phyloP scores from a whole-genome alignment of 176 grass and related monocot species.

The Coix lacrymajobi region DNA sequence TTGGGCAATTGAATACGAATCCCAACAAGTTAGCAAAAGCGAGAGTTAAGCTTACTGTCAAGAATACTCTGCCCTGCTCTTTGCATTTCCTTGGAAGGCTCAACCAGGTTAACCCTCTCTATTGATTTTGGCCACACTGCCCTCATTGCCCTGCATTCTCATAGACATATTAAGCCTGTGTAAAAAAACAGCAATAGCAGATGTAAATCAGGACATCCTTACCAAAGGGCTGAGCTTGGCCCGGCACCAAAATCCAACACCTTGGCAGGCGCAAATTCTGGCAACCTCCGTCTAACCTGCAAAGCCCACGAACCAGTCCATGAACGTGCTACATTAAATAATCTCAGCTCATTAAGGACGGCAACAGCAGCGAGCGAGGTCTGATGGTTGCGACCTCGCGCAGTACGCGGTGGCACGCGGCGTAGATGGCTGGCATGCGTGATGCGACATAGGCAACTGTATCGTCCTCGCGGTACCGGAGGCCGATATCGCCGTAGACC shows the following conservation, averaged over 20 bases:
- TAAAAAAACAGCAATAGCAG: not conserved
- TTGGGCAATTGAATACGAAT: constrained; percentile 3
- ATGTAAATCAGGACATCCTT: not conserved
- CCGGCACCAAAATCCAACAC: constrained; percentile 93
- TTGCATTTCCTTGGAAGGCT: constrained; percentile 98
- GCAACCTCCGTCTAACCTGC: constrained; percentile 64
- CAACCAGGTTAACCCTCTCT: constrained; percentile 79
- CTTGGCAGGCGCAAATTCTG: constrained; percentile 65
- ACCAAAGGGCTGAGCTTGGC: constrained; percentile 96
- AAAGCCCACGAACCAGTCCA: not conserved
- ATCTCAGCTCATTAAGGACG: not conserved
- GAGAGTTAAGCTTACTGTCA: constrained; percentile 52
- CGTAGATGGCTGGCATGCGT: constrained; percentile 84
- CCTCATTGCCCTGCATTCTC: constrained; percentile 74
- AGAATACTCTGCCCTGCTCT: constrained; percentile 88
- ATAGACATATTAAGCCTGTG: constrained; percentile 1
- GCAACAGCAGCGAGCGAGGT: not conserved
- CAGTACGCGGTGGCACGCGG: constrained; percentile 83
- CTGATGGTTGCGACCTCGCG: constrained; percentile 47
- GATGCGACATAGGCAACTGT: constrained; percentile 83
- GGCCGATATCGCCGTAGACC: constrained; percentile 72
- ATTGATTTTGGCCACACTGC: constrained; percentile 91
- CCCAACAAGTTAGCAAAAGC: not conserved
- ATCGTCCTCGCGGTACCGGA: constrained; percentile 72
- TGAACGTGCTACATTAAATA: not conserved